Base-by-base conservation (phyloP, 1,284 basidiomycete species). In the Paramarasmius palmivorus region DNA sequence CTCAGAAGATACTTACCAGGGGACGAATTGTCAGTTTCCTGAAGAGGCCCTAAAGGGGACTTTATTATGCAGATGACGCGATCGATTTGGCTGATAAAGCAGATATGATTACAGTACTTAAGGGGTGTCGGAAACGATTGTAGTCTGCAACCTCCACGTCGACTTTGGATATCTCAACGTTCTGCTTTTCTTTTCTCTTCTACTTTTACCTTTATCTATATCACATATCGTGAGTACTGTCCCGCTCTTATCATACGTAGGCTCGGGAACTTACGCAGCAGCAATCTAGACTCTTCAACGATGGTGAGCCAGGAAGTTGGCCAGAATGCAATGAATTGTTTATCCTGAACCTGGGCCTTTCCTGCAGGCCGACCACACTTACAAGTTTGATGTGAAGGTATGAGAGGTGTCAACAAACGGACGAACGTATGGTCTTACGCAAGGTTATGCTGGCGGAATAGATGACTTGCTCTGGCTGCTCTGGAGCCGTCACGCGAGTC, bases 391-490 rank as follows among this genome's bases (percentile, higher is more conserved):
- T 56, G 83, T 86, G 58, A 82, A 81, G 76, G 81, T 78, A 57
- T 15, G 44, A 32, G 29, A 8, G n/a, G 44, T 10, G 22, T 6
- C 9, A 56, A 19, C 15, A 20, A 9, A 14, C 12, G 32, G 20
- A 10, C 20, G 22, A 42, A 12, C 19, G 7, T 29, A 7, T 39
- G 8, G 51, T 22, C 19, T 34, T 15, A 20, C n/a, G n/a, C 20
- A 9, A 40, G 22, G 47, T 20, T 49, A 25, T 47, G n/a, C n/a
- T 32, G 39, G 41, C 19, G 8, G 23, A 36, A 10, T 58, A 92
- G 87, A 94, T 94, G 92, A 83, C 86, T 34, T 94, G 92, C 71
- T 64, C 69, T 34, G 92, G 92, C 29, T 94, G 92, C 74, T 92
- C 90, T 26, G 84, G 86, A 19, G 92, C 92, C 35, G 79, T 94